Base-by-base conservation (phyloP, 352 stramenopile species). In the Globisporangium recalcitrans region DNA sequence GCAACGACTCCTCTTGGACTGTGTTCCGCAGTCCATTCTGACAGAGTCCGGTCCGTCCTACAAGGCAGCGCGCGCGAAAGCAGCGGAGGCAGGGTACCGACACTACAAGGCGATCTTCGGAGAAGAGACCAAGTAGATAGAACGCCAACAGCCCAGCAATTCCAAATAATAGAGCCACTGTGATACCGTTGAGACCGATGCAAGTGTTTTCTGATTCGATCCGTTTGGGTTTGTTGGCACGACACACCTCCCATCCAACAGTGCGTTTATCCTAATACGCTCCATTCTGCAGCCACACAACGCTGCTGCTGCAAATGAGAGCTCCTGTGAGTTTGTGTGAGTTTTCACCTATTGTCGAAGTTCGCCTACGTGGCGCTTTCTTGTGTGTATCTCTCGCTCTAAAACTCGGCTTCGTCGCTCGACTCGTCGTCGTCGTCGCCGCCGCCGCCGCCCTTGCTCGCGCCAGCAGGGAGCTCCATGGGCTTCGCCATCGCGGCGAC, bases 391-490 rank as follows among this genome's bases (percentile, higher is more conserved):
- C 9, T 54, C 49, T 56, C 29, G n/a, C n/a, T 57, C 77, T 89
- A 95, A 63, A 95, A 95, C 66, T 95, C 85, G 48, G 85, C 85
- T 67, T 93, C 84, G 59, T 91, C 84, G 62, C 84, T 93, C 54
- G 83, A 88, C 52, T 87, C 80, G 52, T 86, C 85, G 51, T 91
- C 84, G n/a, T 91, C 72, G 2, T 62, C 66, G 38, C 63, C 59
- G 3, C 27, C 66, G 38, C 63, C 59, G 3, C 27, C 56, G 4
- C 29, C 62, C 51, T 68, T 60, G 40, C 42, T 52, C 59, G 42
- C 54, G 22, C 64, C 63, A 10, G 44, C 71, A 3, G 75, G 73
- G 59, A 89, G 77, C 54, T 91, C 78, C 56, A 85, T 79, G 0
- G 80, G 78, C 32, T 85, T 70, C 4, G 83, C 75, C 78, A 85